phyloP scores from a whole-genome alignment of 139 green algal species.

The Chlorella sp. region DNA sequence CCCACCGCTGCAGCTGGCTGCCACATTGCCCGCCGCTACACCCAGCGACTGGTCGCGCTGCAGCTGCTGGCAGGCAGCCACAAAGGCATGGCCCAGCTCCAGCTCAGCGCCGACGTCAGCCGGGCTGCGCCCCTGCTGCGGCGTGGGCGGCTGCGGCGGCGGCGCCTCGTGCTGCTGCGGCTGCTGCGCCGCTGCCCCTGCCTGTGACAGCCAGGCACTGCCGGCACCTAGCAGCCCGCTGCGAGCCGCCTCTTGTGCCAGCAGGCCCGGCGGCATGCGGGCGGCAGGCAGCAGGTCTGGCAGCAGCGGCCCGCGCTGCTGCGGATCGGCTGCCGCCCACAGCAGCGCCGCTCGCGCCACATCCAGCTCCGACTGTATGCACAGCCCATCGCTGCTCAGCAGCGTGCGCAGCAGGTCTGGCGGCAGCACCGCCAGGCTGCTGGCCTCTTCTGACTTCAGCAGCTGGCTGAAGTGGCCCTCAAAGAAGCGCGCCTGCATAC shows the following conservation, averaged over 20 bases:
- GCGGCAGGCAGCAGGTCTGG: constrained; percentile 22
- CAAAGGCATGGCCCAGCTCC: background rate
- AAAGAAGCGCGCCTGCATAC: constrained; percentile 26
- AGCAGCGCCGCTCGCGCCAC: constrained; percentile 22
- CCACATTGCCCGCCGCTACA: background rate
- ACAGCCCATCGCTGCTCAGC: constrained; percentile 32
- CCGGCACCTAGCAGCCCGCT: background rate
- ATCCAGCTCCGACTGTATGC: constrained; percentile 17
- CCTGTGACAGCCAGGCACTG: background rate
- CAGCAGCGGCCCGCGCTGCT: background rate
- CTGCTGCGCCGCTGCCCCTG: background rate
- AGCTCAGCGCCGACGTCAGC: too few species aligned
- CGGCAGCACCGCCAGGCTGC: constrained; percentile 28
- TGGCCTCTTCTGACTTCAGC: constrained; percentile 4
- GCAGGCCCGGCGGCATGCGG: background rate
- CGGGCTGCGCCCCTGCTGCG: constrained; percentile 1
- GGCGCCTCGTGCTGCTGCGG: background rate
- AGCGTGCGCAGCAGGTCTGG: constrained; percentile 23
- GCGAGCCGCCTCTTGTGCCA: constrained; percentile 5
- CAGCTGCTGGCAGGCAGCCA: constrained; percentile 22
- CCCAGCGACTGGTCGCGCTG: background rate
- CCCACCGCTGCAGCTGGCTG: background rate
- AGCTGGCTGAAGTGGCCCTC: constrained; percentile 33
- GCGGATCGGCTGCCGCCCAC: constrained; percentile 19
- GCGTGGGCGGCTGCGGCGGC: background rate